These are phyloP conservation scores for Penicillium sp. DNA, from an alignment of 2,329 filamentous ascomycete species.

Conservation along the genomic window DNA sequence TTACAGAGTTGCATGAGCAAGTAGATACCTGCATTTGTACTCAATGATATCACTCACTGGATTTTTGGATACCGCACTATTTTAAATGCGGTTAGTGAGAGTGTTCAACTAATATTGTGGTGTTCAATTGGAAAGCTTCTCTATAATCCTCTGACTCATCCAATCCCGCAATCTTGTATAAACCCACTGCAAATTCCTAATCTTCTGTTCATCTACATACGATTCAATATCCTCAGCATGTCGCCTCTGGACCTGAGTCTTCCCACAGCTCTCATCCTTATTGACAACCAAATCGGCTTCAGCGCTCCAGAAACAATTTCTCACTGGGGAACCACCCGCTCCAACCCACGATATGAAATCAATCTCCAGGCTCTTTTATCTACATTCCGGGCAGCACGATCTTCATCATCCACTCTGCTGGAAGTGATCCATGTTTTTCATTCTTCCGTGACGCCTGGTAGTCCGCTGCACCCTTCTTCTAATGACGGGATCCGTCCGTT, in stretches of 20 bases:
- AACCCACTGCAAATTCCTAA: not conserved
- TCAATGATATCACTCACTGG: no score
- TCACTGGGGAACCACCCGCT: constrained; percentile 44
- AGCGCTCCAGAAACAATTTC: constrained; percentile 28
- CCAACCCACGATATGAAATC: constrained; percentile 46
- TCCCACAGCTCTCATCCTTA: constrained; percentile 48
- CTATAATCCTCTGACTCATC: not conserved
- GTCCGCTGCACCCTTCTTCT: constrained; percentile 38
- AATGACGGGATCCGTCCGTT: constrained; percentile 30
- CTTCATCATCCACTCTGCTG: constrained; percentile 10
- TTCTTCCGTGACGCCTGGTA: constrained; percentile 37
- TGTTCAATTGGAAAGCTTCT: no score
- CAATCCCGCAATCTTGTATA: not conserved
- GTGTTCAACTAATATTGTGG: no score
- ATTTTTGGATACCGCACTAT: no score
- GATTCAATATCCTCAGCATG: constrained; percentile 2
- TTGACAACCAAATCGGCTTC: constrained; percentile 51
- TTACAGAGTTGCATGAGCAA: no score
- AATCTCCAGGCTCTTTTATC: constrained; percentile 44
- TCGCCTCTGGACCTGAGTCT: constrained; percentile 16
- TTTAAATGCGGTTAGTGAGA: no score
- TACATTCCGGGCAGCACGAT: constrained; percentile 33
- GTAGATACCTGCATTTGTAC: no score
- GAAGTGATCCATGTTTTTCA: constrained; percentile 51
- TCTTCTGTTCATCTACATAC: not conserved